phyloP scores from a whole-genome alignment of 2,329 filamentous ascomycete species.

The Nothophoma quercina region DNA sequence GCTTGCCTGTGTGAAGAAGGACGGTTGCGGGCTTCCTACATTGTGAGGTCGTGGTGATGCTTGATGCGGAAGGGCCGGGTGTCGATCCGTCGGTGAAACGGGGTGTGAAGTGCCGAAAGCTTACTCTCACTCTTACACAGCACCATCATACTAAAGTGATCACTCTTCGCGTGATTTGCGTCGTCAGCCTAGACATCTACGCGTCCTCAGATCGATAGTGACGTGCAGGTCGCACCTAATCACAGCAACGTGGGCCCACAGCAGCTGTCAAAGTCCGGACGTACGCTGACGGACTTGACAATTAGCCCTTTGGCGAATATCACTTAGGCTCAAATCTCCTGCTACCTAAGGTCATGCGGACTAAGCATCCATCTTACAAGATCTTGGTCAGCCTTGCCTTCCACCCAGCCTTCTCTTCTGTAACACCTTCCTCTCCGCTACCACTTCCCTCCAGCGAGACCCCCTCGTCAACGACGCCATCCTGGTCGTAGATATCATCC shows the following conservation, averaged over 20 bases:
- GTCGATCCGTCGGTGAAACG: constrained; percentile 11
- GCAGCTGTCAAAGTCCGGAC: neutral
- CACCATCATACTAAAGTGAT: neutral
- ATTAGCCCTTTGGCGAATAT: neutral
- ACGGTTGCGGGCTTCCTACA: neutral
- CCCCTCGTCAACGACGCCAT: constrained; percentile 39
- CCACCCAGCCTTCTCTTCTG: constrained; percentile 43
- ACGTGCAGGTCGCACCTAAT: neutral
- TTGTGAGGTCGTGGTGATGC: neutral
- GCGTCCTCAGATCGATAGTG: neutral
- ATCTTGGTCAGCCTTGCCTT: constrained; percentile 44
- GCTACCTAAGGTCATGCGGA: too few species aligned
- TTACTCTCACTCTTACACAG: neutral
- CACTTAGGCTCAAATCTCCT: neutral
- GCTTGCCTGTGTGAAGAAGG: neutral
- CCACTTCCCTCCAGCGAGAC: constrained; percentile 34
- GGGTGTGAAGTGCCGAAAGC: neutral
- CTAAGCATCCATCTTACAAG: constrained; percentile 29
- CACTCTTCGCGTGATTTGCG: neutral
- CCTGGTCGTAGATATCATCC: constrained; percentile 49
- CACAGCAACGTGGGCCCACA: neutral
- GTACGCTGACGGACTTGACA: too few species aligned
- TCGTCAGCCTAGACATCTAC: constrained; percentile 7
- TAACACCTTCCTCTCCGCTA: constrained; percentile 28
- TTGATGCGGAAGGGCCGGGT: neutral